Percentiles rank a stretch among this genome's conserved stretches.
Evolutionary conservation across 176 grass and related monocot species (phyloP).

Genomic region (Lolium rigidum): DNA sequence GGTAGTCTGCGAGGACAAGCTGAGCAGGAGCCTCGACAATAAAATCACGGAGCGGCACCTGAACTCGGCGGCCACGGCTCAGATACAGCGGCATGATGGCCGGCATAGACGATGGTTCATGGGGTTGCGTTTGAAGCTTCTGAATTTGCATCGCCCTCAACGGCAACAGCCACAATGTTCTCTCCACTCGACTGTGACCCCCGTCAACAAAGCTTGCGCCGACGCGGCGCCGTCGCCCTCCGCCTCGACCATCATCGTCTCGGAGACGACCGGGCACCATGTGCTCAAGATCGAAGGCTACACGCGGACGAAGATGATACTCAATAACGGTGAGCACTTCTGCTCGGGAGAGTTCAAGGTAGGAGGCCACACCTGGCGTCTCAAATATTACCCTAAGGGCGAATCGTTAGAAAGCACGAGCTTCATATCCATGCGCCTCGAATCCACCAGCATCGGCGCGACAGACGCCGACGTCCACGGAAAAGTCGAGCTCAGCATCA

Average conservation of each 20-base stretch:
- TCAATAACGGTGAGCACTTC: background rate
- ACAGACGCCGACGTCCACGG: background rate
- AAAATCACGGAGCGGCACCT: background rate
- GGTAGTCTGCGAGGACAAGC: constrained; percentile 37
- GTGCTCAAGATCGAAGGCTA: constrained; percentile 32
- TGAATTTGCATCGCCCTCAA: background rate
- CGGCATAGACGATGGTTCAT: background rate
- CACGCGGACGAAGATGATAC: constrained; percentile 15
- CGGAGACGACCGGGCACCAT: background rate
- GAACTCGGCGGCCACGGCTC: background rate
- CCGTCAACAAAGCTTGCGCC: background rate
- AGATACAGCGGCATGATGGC: background rate
- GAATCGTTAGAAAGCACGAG: background rate
- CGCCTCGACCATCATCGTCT: background rate
- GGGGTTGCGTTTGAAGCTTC: background rate
- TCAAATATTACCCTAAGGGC: constrained; percentile 11
- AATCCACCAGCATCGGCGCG: background rate
- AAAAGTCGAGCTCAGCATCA: background rate
- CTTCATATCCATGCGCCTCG: constrained; percentile 1
- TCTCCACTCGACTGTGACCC: background rate
- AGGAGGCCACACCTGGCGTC: background rate
- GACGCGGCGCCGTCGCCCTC: background rate
- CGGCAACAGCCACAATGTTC: background rate
- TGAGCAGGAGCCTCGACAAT: background rate
- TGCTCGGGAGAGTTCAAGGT: background rate